Percentiles rank a stretch among this genome's conserved stretches.
phyloP scores from a whole-genome alignment of 2,329 filamentous ascomycete species.

The Aspergillus intermedius region DNA sequence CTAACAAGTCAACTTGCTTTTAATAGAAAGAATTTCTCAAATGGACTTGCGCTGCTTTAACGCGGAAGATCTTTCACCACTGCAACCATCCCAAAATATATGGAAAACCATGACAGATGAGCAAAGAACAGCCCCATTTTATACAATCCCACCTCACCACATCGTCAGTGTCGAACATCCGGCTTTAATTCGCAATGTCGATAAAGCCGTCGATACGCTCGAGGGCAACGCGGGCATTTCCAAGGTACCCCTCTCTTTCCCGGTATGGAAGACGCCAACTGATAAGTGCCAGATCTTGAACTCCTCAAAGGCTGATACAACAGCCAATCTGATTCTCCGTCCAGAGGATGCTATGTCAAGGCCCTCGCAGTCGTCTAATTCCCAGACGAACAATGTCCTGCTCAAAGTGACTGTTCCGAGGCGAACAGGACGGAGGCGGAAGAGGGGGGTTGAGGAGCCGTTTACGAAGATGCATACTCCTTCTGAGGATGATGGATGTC shows the following conservation, averaged over 20 bases:
- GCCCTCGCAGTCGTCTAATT: slow-evolving; percentile 69
- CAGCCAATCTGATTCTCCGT: slow-evolving; percentile 65
- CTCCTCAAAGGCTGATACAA: slow-evolving; percentile 40
- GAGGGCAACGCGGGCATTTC: slow-evolving; percentile 51
- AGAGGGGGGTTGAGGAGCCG: slow-evolving; percentile 64
- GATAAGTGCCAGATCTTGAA: slow-evolving; percentile 37
- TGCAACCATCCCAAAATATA: not conserved
- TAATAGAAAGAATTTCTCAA: too few species aligned
- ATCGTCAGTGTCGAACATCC: slow-evolving; percentile 62
- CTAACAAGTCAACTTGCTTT: too few species aligned
- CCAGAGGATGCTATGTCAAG: slow-evolving; percentile 73
- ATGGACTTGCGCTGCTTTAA: not conserved
- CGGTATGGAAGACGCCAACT: not conserved
- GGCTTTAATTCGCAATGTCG: slow-evolving; percentile 57
- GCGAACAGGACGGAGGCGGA: slow-evolving; percentile 78
- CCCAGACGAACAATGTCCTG: slow-evolving; percentile 72
- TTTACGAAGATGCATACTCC: slow-evolving; percentile 46
- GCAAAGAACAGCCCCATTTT: slow-evolving; percentile 39
- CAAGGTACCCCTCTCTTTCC: slow-evolving; percentile 36
- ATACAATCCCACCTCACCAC: slow-evolving; percentile 45
- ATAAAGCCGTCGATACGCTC: slow-evolving; percentile 58
- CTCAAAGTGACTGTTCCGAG: slow-evolving; percentile 82
- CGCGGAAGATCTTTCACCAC: not conserved
- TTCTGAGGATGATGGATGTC: slow-evolving; percentile 1
- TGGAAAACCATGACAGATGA: not conserved